phyloP scores from a whole-genome alignment of 148 eudicot genomes.

The Heliosperma pusillum region DNA sequence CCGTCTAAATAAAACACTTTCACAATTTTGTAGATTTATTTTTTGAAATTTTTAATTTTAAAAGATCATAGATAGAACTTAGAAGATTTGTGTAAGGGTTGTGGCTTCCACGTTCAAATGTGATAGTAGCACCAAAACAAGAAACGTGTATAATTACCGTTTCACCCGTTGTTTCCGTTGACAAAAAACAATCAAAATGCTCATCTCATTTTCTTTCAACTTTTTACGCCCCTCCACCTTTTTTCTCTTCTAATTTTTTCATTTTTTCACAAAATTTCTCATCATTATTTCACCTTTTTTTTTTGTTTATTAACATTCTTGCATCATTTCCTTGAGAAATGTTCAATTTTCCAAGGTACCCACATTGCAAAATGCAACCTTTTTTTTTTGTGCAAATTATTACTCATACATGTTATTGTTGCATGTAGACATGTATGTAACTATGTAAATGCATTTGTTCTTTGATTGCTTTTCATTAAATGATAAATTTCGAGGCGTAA shows the following conservation, averaged over 20 bases:
- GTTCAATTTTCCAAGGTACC: background rate
- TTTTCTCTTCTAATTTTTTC: conserved; percentile 18
- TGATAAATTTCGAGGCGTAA: no score
- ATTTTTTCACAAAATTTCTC: background rate
- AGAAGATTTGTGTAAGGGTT: background rate
- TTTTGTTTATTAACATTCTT: background rate
- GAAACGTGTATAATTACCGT: conserved; percentile 41
- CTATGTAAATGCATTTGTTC: background rate
- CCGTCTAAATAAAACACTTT: no score
- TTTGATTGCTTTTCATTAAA: background rate
- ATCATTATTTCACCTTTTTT: background rate
- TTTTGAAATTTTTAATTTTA: no score
- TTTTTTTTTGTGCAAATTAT: background rate
- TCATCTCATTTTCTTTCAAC: conserved; percentile 13
- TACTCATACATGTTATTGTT: background rate
- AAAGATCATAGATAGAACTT: no score
- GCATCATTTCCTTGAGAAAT: background rate
- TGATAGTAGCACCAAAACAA: no score
- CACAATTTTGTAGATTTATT: no score
- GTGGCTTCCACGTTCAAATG: conserved; percentile 22
- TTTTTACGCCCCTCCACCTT: conserved; percentile 20
- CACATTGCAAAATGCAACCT: conserved; percentile 3
- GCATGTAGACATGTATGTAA: background rate
- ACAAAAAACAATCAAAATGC: conserved; percentile 23
- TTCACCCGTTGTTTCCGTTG: conserved; percentile 43